Evolutionary conservation across 2,329 filamentous ascomycete genomes (phyloP).

Genomic region (Hymenoscyphus linearis): DNA sequence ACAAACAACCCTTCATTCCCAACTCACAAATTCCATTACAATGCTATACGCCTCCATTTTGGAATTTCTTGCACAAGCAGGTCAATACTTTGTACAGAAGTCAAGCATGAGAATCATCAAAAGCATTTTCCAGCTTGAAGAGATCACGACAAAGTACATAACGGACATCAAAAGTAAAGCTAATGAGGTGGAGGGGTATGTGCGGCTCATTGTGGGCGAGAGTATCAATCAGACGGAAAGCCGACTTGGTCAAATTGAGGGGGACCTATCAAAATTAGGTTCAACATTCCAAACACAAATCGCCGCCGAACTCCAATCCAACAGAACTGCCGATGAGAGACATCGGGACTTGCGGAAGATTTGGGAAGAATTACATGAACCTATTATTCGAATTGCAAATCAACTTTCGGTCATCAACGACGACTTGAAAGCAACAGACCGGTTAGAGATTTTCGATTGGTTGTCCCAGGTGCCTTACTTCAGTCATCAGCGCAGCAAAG

Average conservation of each 20-base stretch:
- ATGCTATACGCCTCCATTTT: constrained; percentile 7
- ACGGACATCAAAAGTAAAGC: constrained; percentile 5
- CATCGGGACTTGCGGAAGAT: not conserved
- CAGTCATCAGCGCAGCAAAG: constrained; percentile 7
- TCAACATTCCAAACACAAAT: not conserved
- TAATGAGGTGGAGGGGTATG: not conserved
- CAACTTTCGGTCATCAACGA: not conserved
- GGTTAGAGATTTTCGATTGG: constrained; percentile 11
- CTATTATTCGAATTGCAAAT: not conserved
- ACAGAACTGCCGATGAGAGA: not conserved
- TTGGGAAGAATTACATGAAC: constrained; percentile 1
- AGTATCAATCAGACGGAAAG: not conserved
- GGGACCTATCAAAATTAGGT: not conserved
- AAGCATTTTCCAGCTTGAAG: constrained; percentile 7
- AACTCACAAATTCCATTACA: not conserved
- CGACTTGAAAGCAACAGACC: not conserved
- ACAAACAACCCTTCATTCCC: not conserved
- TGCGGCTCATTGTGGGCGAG: not conserved
- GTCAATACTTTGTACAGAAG: constrained; percentile 4
- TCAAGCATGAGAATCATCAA: constrained; percentile 2
- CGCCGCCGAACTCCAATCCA: not conserved
- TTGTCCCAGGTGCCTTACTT: constrained; percentile 6
- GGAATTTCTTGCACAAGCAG: constrained; percentile 4
- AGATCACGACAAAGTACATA: constrained; percentile 1
- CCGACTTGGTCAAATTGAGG: not conserved